Evolutionary conservation across 768 basidiomycete species (phyloP).

Genomic region (Lactifluus volemus): DNA sequence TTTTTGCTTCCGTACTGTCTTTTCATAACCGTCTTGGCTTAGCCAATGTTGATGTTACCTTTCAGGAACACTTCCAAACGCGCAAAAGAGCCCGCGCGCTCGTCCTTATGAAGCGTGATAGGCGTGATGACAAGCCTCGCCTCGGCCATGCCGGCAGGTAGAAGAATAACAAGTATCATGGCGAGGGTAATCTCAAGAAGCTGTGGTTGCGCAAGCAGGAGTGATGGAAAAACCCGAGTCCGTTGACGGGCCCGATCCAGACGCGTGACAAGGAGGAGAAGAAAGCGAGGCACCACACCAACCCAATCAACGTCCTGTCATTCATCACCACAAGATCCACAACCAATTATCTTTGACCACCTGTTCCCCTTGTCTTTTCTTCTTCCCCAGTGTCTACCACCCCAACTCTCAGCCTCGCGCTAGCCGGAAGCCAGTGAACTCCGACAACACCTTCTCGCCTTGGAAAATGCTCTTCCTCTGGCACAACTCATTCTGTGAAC

Average conservation of each 20-base stretch:
- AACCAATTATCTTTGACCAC: too few species aligned
- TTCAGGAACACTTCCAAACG: constrained; percentile 58
- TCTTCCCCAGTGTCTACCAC: too few species aligned
- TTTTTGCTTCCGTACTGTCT: constrained; percentile 7
- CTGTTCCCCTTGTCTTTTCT: too few species aligned
- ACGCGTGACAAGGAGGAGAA: constrained; percentile 26
- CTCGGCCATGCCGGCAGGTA: constrained; percentile 32
- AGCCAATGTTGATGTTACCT: constrained; percentile 1
- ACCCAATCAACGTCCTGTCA: too few species aligned
- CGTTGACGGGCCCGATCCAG: constrained; percentile 26
- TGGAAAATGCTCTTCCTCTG: too few species aligned
- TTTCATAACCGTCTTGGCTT: constrained; percentile 45
- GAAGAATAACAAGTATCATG: constrained; percentile 53
- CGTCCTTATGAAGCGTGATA: constrained; percentile 56
- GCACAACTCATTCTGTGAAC: too few species aligned
- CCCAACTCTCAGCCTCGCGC: too few species aligned
- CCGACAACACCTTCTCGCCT: too few species aligned
- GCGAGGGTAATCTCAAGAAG: constrained; percentile 72
- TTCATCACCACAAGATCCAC: too few species aligned
- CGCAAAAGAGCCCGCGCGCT: constrained; percentile 31
- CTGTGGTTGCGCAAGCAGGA: constrained; percentile 55
- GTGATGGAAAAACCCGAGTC: constrained; percentile 36
- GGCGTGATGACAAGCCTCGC: constrained; percentile 36
- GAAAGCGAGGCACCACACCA: too few species aligned
- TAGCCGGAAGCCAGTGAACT: too few species aligned